These are phyloP conservation scores for Pyricularia sp. DNA, from an alignment of 2,329 filamentous ascomycete species.

Conservation along the genomic window DNA sequence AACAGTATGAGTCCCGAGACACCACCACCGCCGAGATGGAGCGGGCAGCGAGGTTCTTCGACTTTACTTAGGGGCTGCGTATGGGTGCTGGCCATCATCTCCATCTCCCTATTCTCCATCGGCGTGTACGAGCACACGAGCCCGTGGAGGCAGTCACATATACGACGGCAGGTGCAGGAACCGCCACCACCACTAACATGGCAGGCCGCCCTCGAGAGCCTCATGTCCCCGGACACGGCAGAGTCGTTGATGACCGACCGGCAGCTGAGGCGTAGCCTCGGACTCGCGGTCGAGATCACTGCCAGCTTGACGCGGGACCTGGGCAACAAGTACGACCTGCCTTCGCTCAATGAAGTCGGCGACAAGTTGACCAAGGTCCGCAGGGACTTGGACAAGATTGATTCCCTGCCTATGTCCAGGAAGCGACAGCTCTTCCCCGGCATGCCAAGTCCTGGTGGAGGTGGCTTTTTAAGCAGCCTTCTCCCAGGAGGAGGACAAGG, in stretches of 20 bases:
- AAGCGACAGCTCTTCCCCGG: background rate
- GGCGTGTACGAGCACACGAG: background rate
- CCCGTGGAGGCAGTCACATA: background rate
- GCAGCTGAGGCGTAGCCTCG: slow-evolving; percentile 3
- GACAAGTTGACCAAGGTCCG: background rate
- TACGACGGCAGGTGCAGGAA: background rate
- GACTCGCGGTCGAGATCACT: background rate
- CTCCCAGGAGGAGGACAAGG: background rate
- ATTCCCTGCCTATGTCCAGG: background rate
- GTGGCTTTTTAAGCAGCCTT: background rate
- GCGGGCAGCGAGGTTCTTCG: background rate
- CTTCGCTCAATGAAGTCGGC: background rate
- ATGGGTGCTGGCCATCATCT: background rate
- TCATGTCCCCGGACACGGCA: slow-evolving; percentile 4
- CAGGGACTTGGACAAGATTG: background rate
- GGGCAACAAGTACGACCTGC: slow-evolving; percentile 3
- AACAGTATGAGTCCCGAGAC: background rate
- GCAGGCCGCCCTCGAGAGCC: background rate
- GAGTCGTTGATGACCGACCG: background rate
- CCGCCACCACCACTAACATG: background rate
- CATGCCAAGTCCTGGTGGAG: background rate
- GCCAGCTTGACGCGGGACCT: slow-evolving; percentile 2
- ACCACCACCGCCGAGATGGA: background rate
- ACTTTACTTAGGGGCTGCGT: background rate
- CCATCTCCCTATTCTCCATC: background rate